These are phyloP conservation scores for Durotheca rogersii DNA, from an alignment of 495 filamentous ascomycete species.

Conservation along the genomic window DNA sequence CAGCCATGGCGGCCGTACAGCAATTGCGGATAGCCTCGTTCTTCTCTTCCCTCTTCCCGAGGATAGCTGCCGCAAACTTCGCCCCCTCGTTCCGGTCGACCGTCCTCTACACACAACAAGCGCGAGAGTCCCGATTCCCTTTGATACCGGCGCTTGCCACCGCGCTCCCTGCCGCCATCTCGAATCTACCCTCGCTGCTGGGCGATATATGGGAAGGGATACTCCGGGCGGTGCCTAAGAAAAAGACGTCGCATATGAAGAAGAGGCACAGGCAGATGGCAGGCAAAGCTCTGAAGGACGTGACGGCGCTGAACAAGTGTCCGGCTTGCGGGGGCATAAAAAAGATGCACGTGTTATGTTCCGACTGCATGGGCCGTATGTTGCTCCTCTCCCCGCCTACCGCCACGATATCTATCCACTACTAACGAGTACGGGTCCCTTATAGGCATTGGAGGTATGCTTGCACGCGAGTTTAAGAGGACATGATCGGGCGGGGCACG, in stretches of 20 bases:
- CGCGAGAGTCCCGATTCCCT: constrained; percentile 38
- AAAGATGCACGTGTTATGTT: constrained; percentile 82
- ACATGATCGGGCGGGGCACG: neutral
- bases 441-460: constrained; percentile 23
- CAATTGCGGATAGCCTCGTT: constrained; percentile 39
- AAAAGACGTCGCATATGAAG: constrained; percentile 97
- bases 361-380: constrained; percentile 62
- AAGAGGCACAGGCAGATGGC: constrained; percentile 90
- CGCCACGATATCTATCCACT: neutral
- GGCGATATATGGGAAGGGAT: constrained; percentile 88
- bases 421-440: constrained; percentile 5
- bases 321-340: constrained; percentile 85
- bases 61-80: constrained; percentile 39
- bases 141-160: constrained; percentile 52
- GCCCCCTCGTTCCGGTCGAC: constrained; percentile 43
- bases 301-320: constrained; percentile 81
- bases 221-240: constrained; percentile 92
- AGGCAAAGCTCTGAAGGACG: constrained; percentile 89
- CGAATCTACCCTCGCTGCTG: constrained; percentile 55
- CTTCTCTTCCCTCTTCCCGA: constrained; percentile 43
- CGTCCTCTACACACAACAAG: constrained; percentile 40
- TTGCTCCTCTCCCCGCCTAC: neutral
- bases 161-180: constrained; percentile 56
- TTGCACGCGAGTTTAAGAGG: constrained; percentile 25
- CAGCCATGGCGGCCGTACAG: constrained; percentile 48